Evolutionary conservation across 331 rosid species (phyloP).

Genomic region (Stylosanthes scabra): DNA sequence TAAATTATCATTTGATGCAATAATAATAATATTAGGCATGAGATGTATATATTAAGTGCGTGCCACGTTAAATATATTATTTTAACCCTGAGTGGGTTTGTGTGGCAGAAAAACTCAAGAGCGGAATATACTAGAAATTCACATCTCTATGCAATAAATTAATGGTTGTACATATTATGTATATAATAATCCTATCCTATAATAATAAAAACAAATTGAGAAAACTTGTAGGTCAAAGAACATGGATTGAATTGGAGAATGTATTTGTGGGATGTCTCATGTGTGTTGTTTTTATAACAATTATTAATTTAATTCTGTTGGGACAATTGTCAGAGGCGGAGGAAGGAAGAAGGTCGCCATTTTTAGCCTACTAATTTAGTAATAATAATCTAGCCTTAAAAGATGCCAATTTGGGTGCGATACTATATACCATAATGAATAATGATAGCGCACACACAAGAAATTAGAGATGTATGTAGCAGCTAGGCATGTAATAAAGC

Average conservation of each 20-base stretch:
- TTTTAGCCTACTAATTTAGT: neutral
- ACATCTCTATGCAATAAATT: neutral
- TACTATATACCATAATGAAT: neutral
- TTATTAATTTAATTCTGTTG: neutral
- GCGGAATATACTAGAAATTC: neutral
- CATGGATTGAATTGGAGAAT: neutral
- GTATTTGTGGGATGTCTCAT: neutral
- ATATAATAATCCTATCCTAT: neutral
- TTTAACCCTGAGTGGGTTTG: slow-evolving; percentile 33
- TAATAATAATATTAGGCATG: neutral
- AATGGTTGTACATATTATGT: neutral
- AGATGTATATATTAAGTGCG: slow-evolving; percentile 2
- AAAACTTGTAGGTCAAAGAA: neutral
- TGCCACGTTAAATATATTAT: slow-evolving; percentile 20
- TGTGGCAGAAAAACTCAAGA: slow-evolving; percentile 16
- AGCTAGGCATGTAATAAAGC: neutral
- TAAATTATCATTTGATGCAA: neutral
- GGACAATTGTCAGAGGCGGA: neutral
- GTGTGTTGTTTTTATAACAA: neutral
- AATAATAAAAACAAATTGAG: neutral
- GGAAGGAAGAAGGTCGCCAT: neutral
- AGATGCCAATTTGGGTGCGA: slow-evolving; percentile 32
- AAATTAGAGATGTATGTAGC: neutral
- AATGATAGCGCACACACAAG: neutral
- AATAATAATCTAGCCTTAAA: slow-evolving; percentile 12